phyloP scores from a whole-genome alignment of 108 stramenopile species.

The Parietichytrium sp. region DNA sequence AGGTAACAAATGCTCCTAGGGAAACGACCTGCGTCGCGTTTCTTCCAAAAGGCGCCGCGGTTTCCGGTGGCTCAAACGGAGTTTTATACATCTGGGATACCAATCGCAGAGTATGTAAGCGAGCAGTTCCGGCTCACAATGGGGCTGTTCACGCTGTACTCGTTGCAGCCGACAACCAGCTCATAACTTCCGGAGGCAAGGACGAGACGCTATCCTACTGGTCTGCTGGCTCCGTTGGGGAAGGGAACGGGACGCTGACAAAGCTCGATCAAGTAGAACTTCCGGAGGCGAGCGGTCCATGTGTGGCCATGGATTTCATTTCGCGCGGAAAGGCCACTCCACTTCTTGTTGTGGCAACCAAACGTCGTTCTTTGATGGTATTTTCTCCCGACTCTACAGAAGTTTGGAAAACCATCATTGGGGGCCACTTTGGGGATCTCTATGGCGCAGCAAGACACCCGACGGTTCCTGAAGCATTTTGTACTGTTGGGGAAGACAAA shows the following conservation, averaged over 20 bases:
- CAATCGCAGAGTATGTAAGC: background rate
- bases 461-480: background rate
- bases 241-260: background rate
- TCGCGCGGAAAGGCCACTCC: background rate
- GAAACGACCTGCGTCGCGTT: background rate
- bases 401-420: conserved; percentile 7
- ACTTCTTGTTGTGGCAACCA: background rate
- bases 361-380: background rate
- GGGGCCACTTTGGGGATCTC: background rate
- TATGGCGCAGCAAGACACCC: conserved; percentile 7
- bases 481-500: conserved; percentile 67
- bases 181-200: background rate
- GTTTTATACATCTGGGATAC: conserved; percentile 14
- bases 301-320: background rate
- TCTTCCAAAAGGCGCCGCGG: background rate
- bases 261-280: background rate
- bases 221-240: background rate
- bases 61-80: conserved; percentile 25
- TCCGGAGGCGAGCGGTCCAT: background rate
- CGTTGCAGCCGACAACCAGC: conserved; percentile 1
- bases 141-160: background rate
- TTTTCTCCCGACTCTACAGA: background rate
- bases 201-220: background rate
- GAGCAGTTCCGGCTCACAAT: background rate
- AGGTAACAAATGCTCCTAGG: background rate